phyloP scores from a whole-genome alignment of 2,329 filamentous ascomycete species.

The Verticillium tricorpus region DNA sequence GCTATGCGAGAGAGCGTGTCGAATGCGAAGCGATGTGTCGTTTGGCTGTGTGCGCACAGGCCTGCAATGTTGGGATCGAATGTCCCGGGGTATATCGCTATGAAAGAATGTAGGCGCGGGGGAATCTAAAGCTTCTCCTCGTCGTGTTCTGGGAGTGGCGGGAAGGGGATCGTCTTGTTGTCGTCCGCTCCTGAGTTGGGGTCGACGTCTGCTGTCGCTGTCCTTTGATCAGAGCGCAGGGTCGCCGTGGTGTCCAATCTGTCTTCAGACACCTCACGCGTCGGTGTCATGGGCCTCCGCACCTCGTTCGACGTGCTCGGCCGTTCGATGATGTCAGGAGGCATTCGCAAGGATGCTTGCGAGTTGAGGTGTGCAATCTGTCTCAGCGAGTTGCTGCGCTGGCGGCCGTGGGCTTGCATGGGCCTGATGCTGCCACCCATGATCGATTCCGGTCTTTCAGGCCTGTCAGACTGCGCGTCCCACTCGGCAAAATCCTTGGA shows the following conservation, averaged over 20 bases:
- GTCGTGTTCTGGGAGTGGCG: constrained; percentile 1
- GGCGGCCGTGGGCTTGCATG: constrained; percentile 22
- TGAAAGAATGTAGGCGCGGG: background rate
- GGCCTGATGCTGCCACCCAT: constrained; percentile 4
- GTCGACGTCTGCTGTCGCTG: background rate
- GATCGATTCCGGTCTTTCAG: constrained; percentile 16
- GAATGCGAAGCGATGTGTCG: background rate
- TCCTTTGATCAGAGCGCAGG: background rate
- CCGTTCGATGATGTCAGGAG: background rate
- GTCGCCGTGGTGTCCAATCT: background rate
- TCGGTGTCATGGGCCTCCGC: constrained; percentile 16
- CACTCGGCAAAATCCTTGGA: constrained; percentile 44
- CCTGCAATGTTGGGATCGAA: too few relatives aligned
- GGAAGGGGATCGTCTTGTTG: background rate
- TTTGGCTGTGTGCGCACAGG: background rate
- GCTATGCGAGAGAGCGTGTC: background rate
- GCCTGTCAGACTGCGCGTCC: constrained; percentile 22
- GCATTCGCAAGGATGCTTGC: constrained; percentile 2
- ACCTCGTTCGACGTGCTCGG: constrained; percentile 11
- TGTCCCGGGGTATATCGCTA: background rate
- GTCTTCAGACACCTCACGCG: constrained; percentile 16
- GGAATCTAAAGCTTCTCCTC: constrained; percentile 1
- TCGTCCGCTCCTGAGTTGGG: background rate
- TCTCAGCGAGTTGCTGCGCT: constrained; percentile 27
- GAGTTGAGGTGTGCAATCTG: constrained; percentile 9